Evolutionary conservation across 2,329 filamentous ascomycete species (phyloP).

Genomic region (Alternaria hordeiaustralica): DNA sequence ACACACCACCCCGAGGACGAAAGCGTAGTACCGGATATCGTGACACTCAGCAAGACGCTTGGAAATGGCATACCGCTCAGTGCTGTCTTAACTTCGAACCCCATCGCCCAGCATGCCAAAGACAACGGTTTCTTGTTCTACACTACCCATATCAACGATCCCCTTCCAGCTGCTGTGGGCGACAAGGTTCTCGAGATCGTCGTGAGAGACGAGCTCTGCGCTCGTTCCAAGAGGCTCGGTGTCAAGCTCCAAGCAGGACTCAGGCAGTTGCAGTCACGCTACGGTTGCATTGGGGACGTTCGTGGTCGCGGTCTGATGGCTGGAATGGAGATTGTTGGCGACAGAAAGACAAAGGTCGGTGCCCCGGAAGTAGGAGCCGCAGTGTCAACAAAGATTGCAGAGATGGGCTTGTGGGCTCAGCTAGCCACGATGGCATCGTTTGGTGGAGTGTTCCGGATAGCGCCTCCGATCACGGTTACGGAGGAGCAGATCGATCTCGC

Average conservation of each 20-base stretch:
- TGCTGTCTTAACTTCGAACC: slow-evolving; percentile 62
- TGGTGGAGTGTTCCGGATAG: slow-evolving; percentile 63
- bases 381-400: slow-evolving; percentile 58
- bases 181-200: slow-evolving; percentile 69
- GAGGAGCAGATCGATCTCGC: slow-evolving; percentile 53
- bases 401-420: slow-evolving; percentile 64
- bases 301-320: slow-evolving; percentile 65
- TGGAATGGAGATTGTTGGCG: slow-evolving; percentile 64
- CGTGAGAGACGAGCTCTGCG: slow-evolving; percentile 60
- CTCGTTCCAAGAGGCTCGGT: slow-evolving; percentile 55
- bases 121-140: slow-evolving; percentile 63
- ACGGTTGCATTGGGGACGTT: slow-evolving; percentile 68
- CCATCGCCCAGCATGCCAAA: slow-evolving; percentile 58
- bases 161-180: slow-evolving; percentile 65
- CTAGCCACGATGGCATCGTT: slow-evolving; percentile 57
- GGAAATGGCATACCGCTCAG: slow-evolving; percentile 66
- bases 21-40: slow-evolving; percentile 57
- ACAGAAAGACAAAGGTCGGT: slow-evolving; percentile 57
- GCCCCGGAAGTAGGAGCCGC: slow-evolving; percentile 56
- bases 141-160: slow-evolving; percentile 69
- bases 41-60: slow-evolving; percentile 67
- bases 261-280: slow-evolving; percentile 56
- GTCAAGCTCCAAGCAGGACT: slow-evolving; percentile 57
- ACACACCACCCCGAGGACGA: slow-evolving; percentile 35
- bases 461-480: slow-evolving; percentile 65